Conservation (phyloP, 2,329 filamentous ascomycete species). For the Cladophialophora carrionii region DNA sequence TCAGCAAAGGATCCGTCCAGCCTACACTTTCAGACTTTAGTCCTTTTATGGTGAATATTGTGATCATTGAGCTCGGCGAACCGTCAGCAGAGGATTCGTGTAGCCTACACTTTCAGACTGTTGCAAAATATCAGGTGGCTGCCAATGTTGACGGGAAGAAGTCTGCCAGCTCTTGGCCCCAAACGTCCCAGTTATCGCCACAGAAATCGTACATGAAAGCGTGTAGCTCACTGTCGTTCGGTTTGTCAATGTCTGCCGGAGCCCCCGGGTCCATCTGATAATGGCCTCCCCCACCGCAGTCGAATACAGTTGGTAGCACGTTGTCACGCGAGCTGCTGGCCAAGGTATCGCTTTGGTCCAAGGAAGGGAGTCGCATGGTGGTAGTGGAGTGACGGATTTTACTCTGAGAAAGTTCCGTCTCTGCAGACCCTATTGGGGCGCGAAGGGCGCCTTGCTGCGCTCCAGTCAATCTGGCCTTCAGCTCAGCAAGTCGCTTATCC, state of each 20-base stretch:
- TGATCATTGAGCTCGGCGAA: not conserved
- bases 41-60: not conserved
- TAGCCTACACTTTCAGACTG: not conserved
- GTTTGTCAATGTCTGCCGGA: conserved; percentile 1
- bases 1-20: not conserved
- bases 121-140: not conserved
- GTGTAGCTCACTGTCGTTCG: conserved; percentile 4
- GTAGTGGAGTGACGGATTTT: not conserved
- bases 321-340: not conserved
- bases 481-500: conserved; percentile 9
- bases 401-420: not conserved
- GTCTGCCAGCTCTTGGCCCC: conserved; percentile 12
- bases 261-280: not conserved
- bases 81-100: no score
- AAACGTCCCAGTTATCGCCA: conserved; percentile 17
- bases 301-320: not conserved
- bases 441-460: not conserved
- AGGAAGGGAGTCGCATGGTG: not conserved
- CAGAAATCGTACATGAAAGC: conserved; percentile 22
- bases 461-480: conserved; percentile 6
- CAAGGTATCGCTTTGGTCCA: not conserved
- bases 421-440: not conserved
- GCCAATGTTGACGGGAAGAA: not conserved
- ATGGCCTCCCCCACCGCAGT: not conserved
- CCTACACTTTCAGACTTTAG: not conserved